These are phyloP conservation scores for Mesembryanthemum crystallinum DNA, from an alignment of 148 eudicot genomes.

Conservation along the genomic window DNA sequence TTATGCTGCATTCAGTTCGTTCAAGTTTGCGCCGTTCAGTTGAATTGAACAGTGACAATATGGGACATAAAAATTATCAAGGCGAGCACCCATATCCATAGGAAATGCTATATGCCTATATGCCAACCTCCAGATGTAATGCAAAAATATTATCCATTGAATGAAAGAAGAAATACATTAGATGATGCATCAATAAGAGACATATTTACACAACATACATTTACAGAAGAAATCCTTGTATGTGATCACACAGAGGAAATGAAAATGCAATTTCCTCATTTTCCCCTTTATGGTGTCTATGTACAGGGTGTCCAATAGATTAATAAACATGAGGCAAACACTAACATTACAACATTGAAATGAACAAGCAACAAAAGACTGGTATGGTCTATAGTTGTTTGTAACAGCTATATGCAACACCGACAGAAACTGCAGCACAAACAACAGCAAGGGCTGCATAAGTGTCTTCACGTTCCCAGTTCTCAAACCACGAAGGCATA, in stretches of 20 bases:
- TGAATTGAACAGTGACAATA: too few relatives aligned
- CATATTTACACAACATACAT: slow-evolving; percentile 25
- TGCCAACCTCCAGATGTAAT: neutral
- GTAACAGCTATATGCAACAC: slow-evolving; percentile 62
- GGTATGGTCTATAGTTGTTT: slow-evolving; percentile 41
- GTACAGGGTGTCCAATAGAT: slow-evolving; percentile 21
- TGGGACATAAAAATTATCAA: neutral
- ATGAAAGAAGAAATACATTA: neutral
- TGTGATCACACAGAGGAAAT: slow-evolving; percentile 12
- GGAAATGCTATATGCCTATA: too few relatives aligned
- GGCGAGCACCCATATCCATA: neutral
- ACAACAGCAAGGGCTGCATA: slow-evolving; percentile 79
- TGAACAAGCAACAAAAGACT: neutral
- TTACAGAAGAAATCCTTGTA: slow-evolving; percentile 23
- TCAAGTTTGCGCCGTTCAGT: too few relatives aligned
- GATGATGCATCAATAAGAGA: slow-evolving; percentile 17
- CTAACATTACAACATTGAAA: slow-evolving; percentile 20
- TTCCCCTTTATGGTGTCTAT: slow-evolving; percentile 23
- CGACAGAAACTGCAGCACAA: slow-evolving; percentile 75
- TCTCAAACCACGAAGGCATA: slow-evolving; percentile 82
- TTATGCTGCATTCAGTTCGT: too few relatives aligned
- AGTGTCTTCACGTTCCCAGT: slow-evolving; percentile 91
- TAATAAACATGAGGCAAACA: neutral
- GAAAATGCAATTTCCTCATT: slow-evolving; percentile 19
- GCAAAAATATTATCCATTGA: neutral